Percentiles rank a stretch among this genome's conserved stretches.
These are phyloP conservation scores for Penicillium fimorum DNA, from an alignment of 495 filamentous ascomycete genomes.

Conservation along the genomic window DNA sequence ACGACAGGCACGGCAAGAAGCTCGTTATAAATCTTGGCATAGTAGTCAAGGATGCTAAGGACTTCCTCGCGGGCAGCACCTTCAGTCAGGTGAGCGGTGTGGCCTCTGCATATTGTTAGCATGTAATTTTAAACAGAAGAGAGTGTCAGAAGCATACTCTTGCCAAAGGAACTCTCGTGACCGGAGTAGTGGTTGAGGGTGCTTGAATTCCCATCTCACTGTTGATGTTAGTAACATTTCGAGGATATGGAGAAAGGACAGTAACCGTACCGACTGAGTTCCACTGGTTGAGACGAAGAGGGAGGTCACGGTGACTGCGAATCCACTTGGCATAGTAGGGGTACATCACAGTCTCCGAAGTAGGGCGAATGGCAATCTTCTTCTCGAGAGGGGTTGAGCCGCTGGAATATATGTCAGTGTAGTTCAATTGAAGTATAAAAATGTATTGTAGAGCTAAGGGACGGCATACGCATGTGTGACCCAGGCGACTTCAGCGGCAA, in stretches of 20 bases:
- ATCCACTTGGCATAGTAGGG: conserved; percentile 97
- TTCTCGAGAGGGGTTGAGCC: conserved; percentile 90
- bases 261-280: conserved; percentile 67
- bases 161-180: conserved; percentile 97
- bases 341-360: conserved; percentile 93
- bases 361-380: conserved; percentile 93
- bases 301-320: conserved; percentile 87
- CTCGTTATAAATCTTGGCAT: conserved; percentile 85
- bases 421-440: conserved; percentile 2
- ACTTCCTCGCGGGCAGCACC: conserved; percentile 79
- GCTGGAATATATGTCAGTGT: conserved; percentile 19
- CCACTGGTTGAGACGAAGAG: conserved; percentile 93
- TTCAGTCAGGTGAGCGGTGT: conserved; percentile 88
- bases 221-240: not conserved
- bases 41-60: conserved; percentile 86
- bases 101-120: conserved; percentile 50
- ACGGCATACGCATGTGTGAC: conserved; percentile 84
- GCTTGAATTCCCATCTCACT: conserved; percentile 99
- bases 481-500: conserved; percentile 97
- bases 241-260: not conserved
- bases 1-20: conserved; percentile 93
- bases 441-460: not conserved
- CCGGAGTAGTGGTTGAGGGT: conserved; percentile 90
- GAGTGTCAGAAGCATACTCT: conserved; percentile 42
- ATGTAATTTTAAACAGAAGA: not conserved